These are phyloP conservation scores for Podaxis sp. DNA, from an alignment of 768 basidiomycete genomes.

Conservation along the genomic window DNA sequence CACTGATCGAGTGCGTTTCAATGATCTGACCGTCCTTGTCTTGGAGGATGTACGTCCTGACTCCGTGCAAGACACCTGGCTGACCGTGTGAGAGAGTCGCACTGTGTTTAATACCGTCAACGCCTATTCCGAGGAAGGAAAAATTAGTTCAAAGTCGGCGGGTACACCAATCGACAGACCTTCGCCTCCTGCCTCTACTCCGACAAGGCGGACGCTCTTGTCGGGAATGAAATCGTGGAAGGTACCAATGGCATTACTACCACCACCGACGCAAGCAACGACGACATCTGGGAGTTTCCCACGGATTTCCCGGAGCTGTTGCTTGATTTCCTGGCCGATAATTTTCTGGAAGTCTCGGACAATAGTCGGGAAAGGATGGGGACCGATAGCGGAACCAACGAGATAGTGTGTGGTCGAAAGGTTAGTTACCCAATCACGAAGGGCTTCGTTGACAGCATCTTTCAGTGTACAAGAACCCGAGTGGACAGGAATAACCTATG, in stretches of 20 bases:
- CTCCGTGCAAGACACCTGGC: conserved; percentile 95
- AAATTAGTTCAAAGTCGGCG: conserved; percentile 3
- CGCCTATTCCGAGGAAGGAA: conserved; percentile 44
- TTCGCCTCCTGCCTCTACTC: conserved; percentile 98
- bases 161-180: conserved; percentile 43
- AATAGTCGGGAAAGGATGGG: conserved; percentile 98
- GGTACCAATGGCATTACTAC: conserved; percentile 95
- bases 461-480: conserved; percentile 96
- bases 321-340: conserved; percentile 93
- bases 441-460: conserved; percentile 97
- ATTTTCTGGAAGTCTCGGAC: conserved; percentile 98
- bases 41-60: conserved; percentile 93
- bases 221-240: conserved; percentile 97
- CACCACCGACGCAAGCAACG: conserved; percentile 97
- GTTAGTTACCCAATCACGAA: conserved; percentile 99
- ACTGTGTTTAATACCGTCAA: conserved; percentile 84
- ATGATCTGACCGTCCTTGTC: conserved; percentile 87
- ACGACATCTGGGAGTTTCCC: conserved; percentile 93
- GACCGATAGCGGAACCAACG: conserved; percentile 96
- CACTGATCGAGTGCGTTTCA: conserved; percentile 97
- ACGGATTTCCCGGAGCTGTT: conserved; percentile 65
- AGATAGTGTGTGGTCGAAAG: conserved; percentile 93
- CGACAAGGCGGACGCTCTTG: conserved; percentile 80
- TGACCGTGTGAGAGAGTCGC: conserved; percentile 91
- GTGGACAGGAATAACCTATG: conserved; percentile 86